phyloP scores from a whole-genome alignment of 1,284 basidiomycete species.

The Rhodotorula sp. region DNA sequence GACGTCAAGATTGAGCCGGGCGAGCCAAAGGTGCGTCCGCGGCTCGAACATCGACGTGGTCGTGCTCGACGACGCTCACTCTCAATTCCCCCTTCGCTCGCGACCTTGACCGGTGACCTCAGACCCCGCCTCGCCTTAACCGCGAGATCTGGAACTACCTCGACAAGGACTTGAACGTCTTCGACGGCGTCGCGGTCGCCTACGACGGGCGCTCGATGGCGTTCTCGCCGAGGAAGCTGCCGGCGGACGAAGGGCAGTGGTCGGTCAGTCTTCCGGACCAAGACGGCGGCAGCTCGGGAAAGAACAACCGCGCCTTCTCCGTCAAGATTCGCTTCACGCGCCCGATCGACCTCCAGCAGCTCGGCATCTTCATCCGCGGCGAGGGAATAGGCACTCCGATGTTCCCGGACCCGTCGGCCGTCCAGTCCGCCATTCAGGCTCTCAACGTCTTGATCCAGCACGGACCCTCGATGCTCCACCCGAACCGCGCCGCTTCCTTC shows the following conservation, averaged over 20 bases:
- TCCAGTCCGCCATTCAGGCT: constrained; percentile 14
- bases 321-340: constrained; percentile 18
- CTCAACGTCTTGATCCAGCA: constrained; percentile 25
- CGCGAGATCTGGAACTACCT: background rate
- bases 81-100: background rate
- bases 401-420: too few species aligned
- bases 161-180: constrained; percentile 3
- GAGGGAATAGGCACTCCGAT: background rate
- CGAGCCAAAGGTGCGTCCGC: background rate
- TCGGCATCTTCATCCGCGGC: constrained; percentile 15
- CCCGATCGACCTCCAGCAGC: constrained; percentile 15
- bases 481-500: constrained; percentile 16
- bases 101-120: background rate
- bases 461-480: constrained; percentile 12
- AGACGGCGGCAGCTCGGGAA: constrained; percentile 2
- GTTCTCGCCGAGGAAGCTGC: constrained; percentile 15
- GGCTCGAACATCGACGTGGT: background rate
- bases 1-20: constrained; percentile 4
- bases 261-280: constrained; percentile 14
- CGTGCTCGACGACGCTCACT: background rate
- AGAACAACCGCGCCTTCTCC: constrained; percentile 4
- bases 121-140: constrained; percentile 2
- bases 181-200: background rate
- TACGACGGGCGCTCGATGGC: constrained; percentile 24
- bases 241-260: constrained; percentile 16